Conservation (phyloP, 164 flowering plant species). For the Magnolia kwangsiensis region DNA sequence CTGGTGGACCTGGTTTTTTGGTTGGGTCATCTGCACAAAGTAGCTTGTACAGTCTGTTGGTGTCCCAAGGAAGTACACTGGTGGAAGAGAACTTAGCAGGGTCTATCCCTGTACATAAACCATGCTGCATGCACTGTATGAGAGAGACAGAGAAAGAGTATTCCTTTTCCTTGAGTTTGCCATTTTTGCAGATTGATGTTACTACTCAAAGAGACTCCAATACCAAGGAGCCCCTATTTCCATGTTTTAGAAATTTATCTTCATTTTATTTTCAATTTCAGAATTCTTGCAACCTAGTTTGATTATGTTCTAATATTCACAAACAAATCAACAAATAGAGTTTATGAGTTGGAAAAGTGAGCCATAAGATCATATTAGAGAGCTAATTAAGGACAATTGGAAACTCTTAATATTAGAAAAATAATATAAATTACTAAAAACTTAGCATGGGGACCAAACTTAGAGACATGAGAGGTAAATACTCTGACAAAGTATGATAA, state of each 20-base stretch:
- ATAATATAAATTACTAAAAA: too few relatives aligned
- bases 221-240: constrained; percentile 6
- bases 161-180: background rate
- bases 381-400: too few relatives aligned
- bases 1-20: background rate
- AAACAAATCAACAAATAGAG: too few relatives aligned
- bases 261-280: background rate
- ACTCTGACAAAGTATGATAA: too few relatives aligned
- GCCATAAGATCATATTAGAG: too few relatives aligned
- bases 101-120: background rate
- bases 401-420: too few relatives aligned
- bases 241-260: background rate
- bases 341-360: too few relatives aligned
- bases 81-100: background rate
- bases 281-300: background rate
- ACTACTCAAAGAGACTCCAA: constrained; percentile 13
- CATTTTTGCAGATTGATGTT: constrained; percentile 12
- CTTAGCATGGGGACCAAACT: too few relatives aligned
- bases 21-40: background rate
- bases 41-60: background rate
- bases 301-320: background rate
- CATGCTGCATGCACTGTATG: background rate
- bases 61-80: background rate
- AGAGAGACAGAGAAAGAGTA: background rate
- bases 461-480: too few relatives aligned